Percentiles rank a stretch among this genome's conserved stretches.
phyloP scores from a whole-genome alignment of 164 flowering plant species.

The Malania oleifera region DNA sequence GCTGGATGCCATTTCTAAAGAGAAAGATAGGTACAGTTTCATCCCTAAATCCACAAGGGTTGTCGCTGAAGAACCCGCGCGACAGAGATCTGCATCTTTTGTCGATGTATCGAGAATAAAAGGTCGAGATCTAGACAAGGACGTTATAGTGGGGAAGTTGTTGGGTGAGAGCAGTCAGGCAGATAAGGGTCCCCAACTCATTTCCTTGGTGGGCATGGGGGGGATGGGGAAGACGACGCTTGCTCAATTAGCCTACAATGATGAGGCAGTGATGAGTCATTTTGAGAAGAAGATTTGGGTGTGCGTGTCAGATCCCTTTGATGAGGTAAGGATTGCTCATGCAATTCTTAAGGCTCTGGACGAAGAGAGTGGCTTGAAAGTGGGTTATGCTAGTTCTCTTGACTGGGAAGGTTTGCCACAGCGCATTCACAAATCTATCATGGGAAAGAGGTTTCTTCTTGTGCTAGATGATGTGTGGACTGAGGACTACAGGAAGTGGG shows the following conservation, averaged over 20 bases:
- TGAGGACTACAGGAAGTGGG: background rate
- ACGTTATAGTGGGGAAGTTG: constrained; percentile 6
- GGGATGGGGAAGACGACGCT: constrained; percentile 26
- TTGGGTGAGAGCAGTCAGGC: background rate
- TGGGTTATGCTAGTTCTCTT: background rate
- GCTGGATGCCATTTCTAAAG: constrained; percentile 5
- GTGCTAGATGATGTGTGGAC: background rate
- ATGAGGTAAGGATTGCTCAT: constrained; percentile 10
- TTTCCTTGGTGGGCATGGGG: constrained; percentile 15
- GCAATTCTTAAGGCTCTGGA: constrained; percentile 9
- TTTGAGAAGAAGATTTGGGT: constrained; percentile 9
- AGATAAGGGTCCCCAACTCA: background rate
- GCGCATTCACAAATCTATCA: background rate
- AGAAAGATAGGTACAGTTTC: constrained; percentile 3
- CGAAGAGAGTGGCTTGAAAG: too few relatives aligned
- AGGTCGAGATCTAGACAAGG: constrained; percentile 14
- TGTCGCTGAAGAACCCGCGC: background rate
- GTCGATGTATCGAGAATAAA: constrained; percentile 1
- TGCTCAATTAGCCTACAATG: constrained; percentile 13
- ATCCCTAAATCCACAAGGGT: too few relatives aligned
- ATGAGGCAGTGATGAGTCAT: background rate
- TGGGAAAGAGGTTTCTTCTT: constrained; percentile 3
- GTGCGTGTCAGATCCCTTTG: constrained; percentile 8
- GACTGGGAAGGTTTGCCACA: background rate
- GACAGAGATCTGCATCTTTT: background rate